Evolutionary conservation across 2,329 filamentous ascomycete genomes (phyloP), one percentile per base, ranked within the genome.

Genomic region (Phyllosticta ampelicida): DNA sequence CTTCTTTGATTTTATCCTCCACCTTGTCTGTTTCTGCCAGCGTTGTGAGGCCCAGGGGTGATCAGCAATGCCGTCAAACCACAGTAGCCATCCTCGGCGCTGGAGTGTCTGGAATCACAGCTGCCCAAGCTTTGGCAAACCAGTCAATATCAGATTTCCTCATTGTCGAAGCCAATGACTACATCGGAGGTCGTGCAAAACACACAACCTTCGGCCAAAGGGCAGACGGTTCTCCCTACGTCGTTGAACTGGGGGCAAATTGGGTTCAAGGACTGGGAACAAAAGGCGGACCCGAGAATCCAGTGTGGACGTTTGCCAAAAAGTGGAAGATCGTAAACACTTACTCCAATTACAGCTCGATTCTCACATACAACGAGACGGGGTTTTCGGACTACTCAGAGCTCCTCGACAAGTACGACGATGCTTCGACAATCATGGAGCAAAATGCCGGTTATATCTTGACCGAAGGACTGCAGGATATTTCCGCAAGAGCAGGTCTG

Each of bases 211-310:
- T 86, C 63, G 83, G 84, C 4, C 70, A 74, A 16, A 71, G 76
- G 21, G 55, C 66, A 3, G 53, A 59, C 30, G 81, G 81, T 0
- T 72, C 77, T 0, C 77, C 80, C 0, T 84, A 82, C 60, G 76
- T 74, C 0, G 74, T 88, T 9, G 85, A 87, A 66, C 71, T 85
- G 0, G 85, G 85, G 2, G 85, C 85, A 6, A 88, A 87, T 61
- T 88, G 85, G 85, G 76, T 76, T 28, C 76, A 74, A 72, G 77
- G 73, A 21, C 66, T 74, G 23, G 74, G 70, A 26, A 69, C 68
- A 23, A 60, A 64, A 29, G 62, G 66, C 6, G 68, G 56, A 30
- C 68, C 55, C 62, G 78, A 83, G 53, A 85, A 87, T 54, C 85
- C 84, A 0, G 79, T 87, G 51, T 86, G 82, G 81, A 78, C 76